A percentile compares a stretch with the other conserved stretches of the same genome.
Evolutionary conservation across 148 eudicot species (phyloP).

Genomic region (Heliamphora exappendiculata): DNA sequence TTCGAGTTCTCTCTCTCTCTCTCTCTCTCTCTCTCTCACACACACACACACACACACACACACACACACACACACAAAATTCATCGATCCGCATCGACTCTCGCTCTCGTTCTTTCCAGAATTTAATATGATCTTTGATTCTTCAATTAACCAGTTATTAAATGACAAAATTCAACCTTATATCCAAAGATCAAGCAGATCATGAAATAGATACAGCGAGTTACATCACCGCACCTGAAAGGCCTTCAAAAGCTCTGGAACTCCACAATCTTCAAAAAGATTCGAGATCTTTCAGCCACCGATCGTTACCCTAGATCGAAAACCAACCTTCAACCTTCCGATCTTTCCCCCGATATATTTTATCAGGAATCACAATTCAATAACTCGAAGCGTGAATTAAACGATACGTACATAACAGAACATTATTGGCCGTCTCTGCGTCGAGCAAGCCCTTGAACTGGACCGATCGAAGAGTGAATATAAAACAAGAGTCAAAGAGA

Average conservation of each 20-base stretch:
- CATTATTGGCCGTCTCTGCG: too few relatives aligned
- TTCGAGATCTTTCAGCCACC: not conserved
- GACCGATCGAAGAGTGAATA: too few relatives aligned
- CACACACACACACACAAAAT: too few relatives aligned
- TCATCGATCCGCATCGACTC: too few relatives aligned
- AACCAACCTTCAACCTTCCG: not conserved
- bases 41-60: too few relatives aligned
- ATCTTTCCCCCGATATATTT: not conserved
- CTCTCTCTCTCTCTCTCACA: too few relatives aligned
- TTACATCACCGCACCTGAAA: conserved; percentile 13
- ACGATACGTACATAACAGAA: too few relatives aligned
- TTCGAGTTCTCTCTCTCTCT: too few relatives aligned
- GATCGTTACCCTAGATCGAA: not conserved
- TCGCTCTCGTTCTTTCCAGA: not conserved
- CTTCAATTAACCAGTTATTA: not conserved
- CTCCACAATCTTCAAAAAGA: not conserved
- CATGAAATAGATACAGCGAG: not conserved
- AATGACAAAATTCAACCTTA: not conserved
- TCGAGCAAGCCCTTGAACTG: too few relatives aligned
- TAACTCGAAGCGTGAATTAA: too few relatives aligned
- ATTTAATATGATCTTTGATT: not conserved
- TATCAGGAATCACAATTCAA: not conserved
- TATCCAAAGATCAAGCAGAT: not conserved
- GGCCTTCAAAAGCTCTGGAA: not conserved
- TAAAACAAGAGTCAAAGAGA: too few relatives aligned